Percentiles rank a stretch among this genome's conserved stretches.
phyloP scores from a whole-genome alignment of 768 basidiomycete species.

The Phlegmacium glaucopus region DNA sequence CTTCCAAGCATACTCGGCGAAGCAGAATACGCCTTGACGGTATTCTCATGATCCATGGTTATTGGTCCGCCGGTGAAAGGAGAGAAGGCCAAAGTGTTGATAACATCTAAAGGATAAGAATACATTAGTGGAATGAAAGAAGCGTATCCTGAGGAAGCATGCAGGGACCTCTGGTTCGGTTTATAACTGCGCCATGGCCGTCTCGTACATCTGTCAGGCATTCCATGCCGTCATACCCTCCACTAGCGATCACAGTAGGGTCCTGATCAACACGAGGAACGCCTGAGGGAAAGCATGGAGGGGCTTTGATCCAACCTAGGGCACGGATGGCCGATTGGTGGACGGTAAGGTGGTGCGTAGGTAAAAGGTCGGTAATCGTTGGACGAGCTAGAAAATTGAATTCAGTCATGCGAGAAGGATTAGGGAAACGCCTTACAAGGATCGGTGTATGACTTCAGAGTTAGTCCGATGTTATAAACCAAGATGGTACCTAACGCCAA shows the following conservation, averaged over 20 bases:
- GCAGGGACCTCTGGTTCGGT: slow-evolving; percentile 67
- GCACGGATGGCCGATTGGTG: slow-evolving; percentile 82
- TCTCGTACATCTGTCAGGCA: slow-evolving; percentile 78
- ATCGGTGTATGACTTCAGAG: slow-evolving; percentile 30
- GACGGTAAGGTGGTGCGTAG: slow-evolving; percentile 66
- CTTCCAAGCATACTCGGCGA: slow-evolving; percentile 72
- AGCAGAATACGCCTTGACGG: slow-evolving; percentile 70
- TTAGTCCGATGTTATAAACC: slow-evolving; percentile 36
- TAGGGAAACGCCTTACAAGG: slow-evolving; percentile 22
- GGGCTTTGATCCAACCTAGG: slow-evolving; percentile 71
- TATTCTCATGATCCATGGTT: slow-evolving; percentile 82
- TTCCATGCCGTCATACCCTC: slow-evolving; percentile 78
- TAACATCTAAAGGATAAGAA: slow-evolving; percentile 49
- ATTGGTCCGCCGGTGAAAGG: slow-evolving; percentile 66
- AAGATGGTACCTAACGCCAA: background rate
- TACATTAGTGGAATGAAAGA: background rate
- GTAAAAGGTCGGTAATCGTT: slow-evolving; percentile 44
- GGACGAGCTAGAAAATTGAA: slow-evolving; percentile 21
- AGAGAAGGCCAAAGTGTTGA: slow-evolving; percentile 65
- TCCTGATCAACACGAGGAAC: slow-evolving; percentile 43
- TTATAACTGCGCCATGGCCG: slow-evolving; percentile 61
- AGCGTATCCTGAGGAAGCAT: background rate
- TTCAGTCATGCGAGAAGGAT: background rate
- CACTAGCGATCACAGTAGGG: slow-evolving; percentile 72
- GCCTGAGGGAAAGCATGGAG: slow-evolving; percentile 50